Conservation (phyloP, 1,284 basidiomycete species). For the Psilocybe mexicana region DNA sequence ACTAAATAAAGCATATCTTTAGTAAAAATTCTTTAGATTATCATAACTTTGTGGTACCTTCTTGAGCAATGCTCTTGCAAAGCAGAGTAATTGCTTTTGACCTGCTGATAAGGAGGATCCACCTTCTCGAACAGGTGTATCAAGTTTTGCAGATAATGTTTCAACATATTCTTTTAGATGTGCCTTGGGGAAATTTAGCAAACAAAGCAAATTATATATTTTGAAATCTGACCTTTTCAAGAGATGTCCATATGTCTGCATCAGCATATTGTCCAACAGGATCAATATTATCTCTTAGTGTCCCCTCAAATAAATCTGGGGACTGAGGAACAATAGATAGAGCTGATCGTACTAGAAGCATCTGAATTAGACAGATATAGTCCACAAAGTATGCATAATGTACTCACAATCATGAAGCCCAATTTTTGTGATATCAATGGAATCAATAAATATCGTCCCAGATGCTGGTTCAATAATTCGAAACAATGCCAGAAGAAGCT, state of each 20-base stretch:
- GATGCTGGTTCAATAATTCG: conserved; percentile 81
- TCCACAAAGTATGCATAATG: neutral
- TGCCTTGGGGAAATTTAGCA: conserved; percentile 37
- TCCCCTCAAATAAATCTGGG: conserved; percentile 83
- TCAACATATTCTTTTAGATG: conserved; percentile 75
- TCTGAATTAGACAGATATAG: conserved; percentile 11
- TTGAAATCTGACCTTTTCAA: conserved; percentile 59
- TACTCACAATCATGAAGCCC: conserved; percentile 78
- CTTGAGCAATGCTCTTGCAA: conserved; percentile 75
- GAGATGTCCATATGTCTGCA: conserved; percentile 80
- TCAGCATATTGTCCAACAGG: conserved; percentile 73
- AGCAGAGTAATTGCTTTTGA: conserved; percentile 84
- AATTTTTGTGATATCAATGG: conserved; percentile 80
- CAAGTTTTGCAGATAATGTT: conserved; percentile 69
- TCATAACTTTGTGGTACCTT: conserved; percentile 41
- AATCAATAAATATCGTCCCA: conserved; percentile 84
- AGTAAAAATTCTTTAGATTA: neutral
- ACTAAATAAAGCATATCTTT: conserved; percentile 34
- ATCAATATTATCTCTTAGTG: conserved; percentile 84
- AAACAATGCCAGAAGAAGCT: conserved; percentile 70
- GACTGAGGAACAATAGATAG: conserved; percentile 92
- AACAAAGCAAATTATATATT: conserved; percentile 2
- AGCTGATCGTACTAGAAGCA: conserved; percentile 57
- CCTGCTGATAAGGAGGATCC: conserved; percentile 84
- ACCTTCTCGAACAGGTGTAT: conserved; percentile 78